Evolutionary conservation across 495 filamentous ascomycete species (phyloP), one percentile per base, ranked within the genome.

Genomic region (Penicillium coffeae): DNA sequence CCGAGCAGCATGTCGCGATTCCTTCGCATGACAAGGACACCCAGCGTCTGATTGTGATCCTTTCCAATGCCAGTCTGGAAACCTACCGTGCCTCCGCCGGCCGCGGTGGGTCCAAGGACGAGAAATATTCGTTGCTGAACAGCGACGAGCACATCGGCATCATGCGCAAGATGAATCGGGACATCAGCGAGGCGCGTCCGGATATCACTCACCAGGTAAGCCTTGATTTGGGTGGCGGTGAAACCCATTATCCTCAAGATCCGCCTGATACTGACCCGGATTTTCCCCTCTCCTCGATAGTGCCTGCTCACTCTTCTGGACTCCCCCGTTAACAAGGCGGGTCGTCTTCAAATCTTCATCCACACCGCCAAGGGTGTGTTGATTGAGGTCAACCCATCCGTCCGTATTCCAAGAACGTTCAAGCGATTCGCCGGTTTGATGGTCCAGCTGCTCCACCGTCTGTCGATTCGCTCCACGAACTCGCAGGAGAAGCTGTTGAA

Each of bases 111-210:
- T 73, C 79, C 49, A 79, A 79, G 18, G 90, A 95, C 55, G 93
- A 97, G 56, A 96, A 96, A 63, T 97, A 93, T 70, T 89, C 89
- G 38, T 74, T 98, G 35, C 80, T 98, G 55, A 98, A 98, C 77
- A 96, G 91, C 65, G 93, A 98, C 58, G 93, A 98, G 71, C 93
- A 98, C 64, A 98, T 98, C 52, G 94, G 93, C 42, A 85, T 96
- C 52, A 93, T 97, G 89, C 86, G 94, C 62, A 98, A 96, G 79
- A 96, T 96, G 92, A 94, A 94, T 71, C 76, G 93, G 41, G 93
- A 98, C 60, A 98, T 98, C 58, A 96, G 91, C 63, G 93, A 98
- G 64, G 93, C 93, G 21, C 83, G 93, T 43, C 93, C 93, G 9
- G 93, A 98, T 71, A 98, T 98, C 47, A 92, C 94, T 15, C 93